These are phyloP conservation scores for Chlorencoelia australis DNA, from an alignment of 2,329 filamentous ascomycete genomes.

Conservation along the genomic window DNA sequence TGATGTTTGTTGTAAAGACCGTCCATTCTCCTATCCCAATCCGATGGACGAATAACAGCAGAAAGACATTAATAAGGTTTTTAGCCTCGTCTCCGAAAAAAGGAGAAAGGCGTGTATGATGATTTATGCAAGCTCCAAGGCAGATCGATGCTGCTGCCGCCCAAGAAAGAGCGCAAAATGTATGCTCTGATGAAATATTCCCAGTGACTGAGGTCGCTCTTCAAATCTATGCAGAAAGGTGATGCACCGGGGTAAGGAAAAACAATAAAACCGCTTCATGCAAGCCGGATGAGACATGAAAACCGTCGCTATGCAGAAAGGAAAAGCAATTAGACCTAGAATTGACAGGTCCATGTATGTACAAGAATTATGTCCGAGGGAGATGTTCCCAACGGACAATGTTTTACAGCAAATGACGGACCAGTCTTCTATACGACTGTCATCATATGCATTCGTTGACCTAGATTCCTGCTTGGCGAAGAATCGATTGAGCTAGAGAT, in stretches of 20 bases:
- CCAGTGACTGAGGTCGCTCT: neutral
- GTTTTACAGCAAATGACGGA: neutral
- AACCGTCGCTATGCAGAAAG: slow-evolving; percentile 8
- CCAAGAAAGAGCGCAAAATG: neutral
- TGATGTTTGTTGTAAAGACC: no score
- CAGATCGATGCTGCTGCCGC: no score
- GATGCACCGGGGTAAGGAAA: no score
- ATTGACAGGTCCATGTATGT: slow-evolving; percentile 3
- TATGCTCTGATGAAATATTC: slow-evolving; percentile 5
- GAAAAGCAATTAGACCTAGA: slow-evolving; percentile 4
- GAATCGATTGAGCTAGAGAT: slow-evolving; percentile 42
- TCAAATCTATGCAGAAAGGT: slow-evolving; percentile 1
- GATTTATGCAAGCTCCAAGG: neutral
- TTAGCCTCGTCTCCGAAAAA: neutral
- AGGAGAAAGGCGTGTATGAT: slow-evolving; percentile 3
- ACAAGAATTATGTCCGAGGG: slow-evolving; percentile 6
- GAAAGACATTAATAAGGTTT: slow-evolving; percentile 7
- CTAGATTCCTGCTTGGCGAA: slow-evolving; percentile 40
- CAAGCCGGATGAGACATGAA: neutral
- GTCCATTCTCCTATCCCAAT: no score
- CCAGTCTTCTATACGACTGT: slow-evolving; percentile 37
- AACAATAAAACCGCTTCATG: slow-evolving; percentile 4
- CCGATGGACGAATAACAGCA: slow-evolving; percentile 1
- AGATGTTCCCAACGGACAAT: neutral
- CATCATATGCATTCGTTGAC: slow-evolving; percentile 53